Evolutionary conservation across 2,329 filamentous ascomycete genomes (phyloP), one percentile per base, ranked within the genome.

Genomic region (Dryadomyces quercus-mongolicae): DNA sequence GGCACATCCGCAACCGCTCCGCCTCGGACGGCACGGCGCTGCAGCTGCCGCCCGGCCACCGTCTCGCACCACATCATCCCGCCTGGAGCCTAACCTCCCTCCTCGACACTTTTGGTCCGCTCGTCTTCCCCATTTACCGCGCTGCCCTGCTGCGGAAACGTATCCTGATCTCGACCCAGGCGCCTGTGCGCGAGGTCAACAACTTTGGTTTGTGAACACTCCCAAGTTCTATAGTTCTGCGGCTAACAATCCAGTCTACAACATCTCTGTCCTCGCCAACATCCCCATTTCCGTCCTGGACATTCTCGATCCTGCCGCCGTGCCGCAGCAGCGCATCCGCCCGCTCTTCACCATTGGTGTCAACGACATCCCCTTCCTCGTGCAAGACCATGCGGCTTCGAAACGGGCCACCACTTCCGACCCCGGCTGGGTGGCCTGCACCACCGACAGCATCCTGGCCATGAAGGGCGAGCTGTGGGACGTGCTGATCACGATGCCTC

Each of bases 271-370:
- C 53, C 75, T 98, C 38, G 90, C 91, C 47, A 95, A 90, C 61
- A 85, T 97, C 46, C 90, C 93, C 31, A 76, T 84, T 42, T 82
- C 85, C 34, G 78, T 90, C 46, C 75, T 78, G 55, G 82, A 90
- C 52, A 71, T 85, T 15, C 74, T 95, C n/a, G 80, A 84, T 20
- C 67, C 78, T 0, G 74, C 76, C 25, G 57, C 56, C 18, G 76
- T 80, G 3, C 74, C 82, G 25, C 75, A 80, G 1, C 76, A 86
- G 57, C 77, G 88, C 56, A 76, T 93, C 34, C 80, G 84, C 22
- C 86, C 92, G 0, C 77, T 98, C n/a, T 98, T 97, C 71, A 90
- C 85, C 52, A 80, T 98, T 56, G 93, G 93, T 51, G 84, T 98
- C 16, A 88, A 95, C 66, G 93, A 98, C 64, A 95, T 98, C 51